These are phyloP conservation scores for Solanum appendiculatum DNA, from an alignment of 257 asterid species.

Conservation along the genomic window DNA sequence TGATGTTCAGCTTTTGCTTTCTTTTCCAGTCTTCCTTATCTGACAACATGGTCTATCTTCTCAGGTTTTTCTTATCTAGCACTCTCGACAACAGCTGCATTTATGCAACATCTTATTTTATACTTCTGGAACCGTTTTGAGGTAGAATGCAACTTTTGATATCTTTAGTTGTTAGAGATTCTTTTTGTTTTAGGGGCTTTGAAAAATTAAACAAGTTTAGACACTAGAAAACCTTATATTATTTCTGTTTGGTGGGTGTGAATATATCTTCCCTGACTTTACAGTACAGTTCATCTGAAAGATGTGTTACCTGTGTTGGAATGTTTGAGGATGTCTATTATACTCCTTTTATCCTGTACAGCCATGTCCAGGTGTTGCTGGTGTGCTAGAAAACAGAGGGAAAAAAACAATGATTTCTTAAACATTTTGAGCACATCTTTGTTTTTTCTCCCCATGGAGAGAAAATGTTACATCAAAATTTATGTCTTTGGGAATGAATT, in stretches of 20 bases:
- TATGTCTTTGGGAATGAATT: not conserved
- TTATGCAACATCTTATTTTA: constrained; percentile 94
- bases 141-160: constrained; percentile 27
- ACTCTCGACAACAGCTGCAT: constrained; percentile 90
- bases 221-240: not conserved
- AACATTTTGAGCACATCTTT: not conserved
- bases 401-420: not conserved
- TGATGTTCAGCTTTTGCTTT: not conserved
- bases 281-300: not conserved
- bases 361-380: not conserved
- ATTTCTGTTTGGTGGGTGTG: not conserved
- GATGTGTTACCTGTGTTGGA: not conserved
- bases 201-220: not conserved
- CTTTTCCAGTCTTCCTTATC: not conserved
- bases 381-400: not conserved
- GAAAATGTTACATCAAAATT: not conserved
- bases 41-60: not conserved
- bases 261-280: not conserved
- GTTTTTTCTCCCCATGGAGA: not conserved
- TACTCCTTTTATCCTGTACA: not conserved
- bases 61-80: constrained; percentile 97
- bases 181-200: not conserved
- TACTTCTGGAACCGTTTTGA: constrained; percentile 98
- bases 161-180: not conserved
- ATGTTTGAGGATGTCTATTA: not conserved